A percentile compares a stretch with the other conserved stretches of the same genome.
phyloP scores from a whole-genome alignment of 2,329 filamentous ascomycete species.

The Fusarium vanettenii region DNA sequence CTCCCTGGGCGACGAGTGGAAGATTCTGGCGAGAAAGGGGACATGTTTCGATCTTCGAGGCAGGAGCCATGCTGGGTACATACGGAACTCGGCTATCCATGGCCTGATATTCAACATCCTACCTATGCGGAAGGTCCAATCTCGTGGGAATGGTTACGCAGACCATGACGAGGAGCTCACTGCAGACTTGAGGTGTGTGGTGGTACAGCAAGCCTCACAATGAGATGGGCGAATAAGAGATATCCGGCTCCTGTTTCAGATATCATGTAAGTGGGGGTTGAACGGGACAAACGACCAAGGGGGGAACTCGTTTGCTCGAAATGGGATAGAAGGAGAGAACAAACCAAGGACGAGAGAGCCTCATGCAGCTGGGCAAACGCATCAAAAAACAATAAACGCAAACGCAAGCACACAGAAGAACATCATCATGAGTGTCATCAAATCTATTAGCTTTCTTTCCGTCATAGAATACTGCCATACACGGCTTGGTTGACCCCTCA shows the following conservation, averaged over 20 bases:
- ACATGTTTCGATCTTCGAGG: not conserved
- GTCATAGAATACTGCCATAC: conserved; percentile 46
- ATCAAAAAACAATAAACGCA: not conserved
- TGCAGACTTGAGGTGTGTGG: not conserved
- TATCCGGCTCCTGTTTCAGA: not conserved
- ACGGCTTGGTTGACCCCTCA: conserved; percentile 37
- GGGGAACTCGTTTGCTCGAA: not conserved
- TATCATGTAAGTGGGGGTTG: not conserved
- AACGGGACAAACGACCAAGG: not conserved
- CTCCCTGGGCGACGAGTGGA: not conserved
- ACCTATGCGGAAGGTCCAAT: not conserved
- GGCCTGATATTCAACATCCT: not conserved
- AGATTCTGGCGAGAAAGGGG: not conserved
- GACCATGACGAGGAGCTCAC: not conserved
- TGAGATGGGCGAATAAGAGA: not conserved
- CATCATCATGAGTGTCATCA: conserved; percentile 40
- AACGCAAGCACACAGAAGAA: not conserved
- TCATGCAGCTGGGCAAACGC: not conserved
- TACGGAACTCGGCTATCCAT: not conserved
- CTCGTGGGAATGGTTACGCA: not conserved
- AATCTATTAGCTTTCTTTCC: conserved; percentile 47
- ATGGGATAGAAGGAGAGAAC: not conserved
- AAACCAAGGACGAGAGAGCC: not conserved
- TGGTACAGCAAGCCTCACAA: not conserved
- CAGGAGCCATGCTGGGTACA: not conserved